phyloP scores from a whole-genome alignment of 1,139 yeast genomes.

The Scheffersomyces parashehatae region DNA sequence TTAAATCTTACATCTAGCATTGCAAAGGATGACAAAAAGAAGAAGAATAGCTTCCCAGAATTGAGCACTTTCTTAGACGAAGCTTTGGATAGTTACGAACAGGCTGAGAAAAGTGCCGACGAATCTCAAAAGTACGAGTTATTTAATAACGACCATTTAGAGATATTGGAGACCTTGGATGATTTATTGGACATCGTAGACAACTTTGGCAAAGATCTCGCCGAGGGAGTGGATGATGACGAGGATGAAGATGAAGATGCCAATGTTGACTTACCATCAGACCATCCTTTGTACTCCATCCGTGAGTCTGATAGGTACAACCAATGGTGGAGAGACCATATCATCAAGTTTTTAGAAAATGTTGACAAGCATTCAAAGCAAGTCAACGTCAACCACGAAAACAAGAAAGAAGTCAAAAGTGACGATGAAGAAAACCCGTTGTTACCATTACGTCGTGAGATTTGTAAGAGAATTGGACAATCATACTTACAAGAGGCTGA shows the following conservation, averaged over 20 bases:
- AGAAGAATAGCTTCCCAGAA: constrained; percentile 27
- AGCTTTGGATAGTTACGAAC: constrained; percentile 45
- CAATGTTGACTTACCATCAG: constrained; percentile 34
- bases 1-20: constrained; percentile 40
- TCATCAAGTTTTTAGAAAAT: constrained; percentile 41
- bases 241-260: constrained; percentile 35
- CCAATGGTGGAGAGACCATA: constrained; percentile 59
- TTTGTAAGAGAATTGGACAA: constrained; percentile 58
- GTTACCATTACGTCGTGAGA: constrained; percentile 29
- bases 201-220: constrained; percentile 57
- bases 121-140: constrained; percentile 23
- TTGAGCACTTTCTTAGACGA: constrained; percentile 39
- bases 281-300: constrained; percentile 57
- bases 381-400: constrained; percentile 8
- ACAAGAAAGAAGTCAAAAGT: constrained; percentile 7
- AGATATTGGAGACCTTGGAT: constrained; percentile 56
- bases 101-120: constrained; percentile 40
- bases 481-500: constrained; percentile 65
- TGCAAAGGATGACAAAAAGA: neutral
- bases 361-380: constrained; percentile 26
- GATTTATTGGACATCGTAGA: constrained; percentile 66
- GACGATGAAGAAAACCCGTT: constrained; percentile 8
- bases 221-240: constrained; percentile 43
- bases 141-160: constrained; percentile 45
- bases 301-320: constrained; percentile 38